Percentiles rank a stretch among this genome's conserved stretches.
These are phyloP conservation scores for Colletotrichum orchidophilum DNA, from an alignment of 2,329 filamentous ascomycete species.

Conservation along the genomic window DNA sequence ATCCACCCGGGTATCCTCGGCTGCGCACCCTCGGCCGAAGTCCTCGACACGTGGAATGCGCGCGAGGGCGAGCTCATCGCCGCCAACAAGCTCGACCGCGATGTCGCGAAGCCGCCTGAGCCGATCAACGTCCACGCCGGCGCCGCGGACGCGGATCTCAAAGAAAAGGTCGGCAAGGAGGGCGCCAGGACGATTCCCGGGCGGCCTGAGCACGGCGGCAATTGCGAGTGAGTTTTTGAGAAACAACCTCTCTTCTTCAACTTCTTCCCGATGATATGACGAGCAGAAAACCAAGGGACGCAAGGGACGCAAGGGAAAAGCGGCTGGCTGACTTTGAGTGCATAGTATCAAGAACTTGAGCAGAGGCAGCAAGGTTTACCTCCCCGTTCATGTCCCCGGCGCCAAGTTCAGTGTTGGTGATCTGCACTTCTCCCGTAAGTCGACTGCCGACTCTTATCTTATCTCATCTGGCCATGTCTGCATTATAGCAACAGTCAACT, in stretches of 20 bases:
- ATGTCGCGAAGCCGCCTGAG: conserved; percentile 82
- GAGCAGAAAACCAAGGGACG: too few relatives aligned
- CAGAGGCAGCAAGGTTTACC: conserved; percentile 82
- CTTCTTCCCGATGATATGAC: background rate
- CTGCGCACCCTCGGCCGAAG: conserved; percentile 81
- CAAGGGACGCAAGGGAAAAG: background rate
- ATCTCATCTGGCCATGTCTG: background rate
- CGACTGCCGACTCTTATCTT: background rate
- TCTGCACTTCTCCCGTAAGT: conserved; percentile 77
- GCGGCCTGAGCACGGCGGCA: conserved; percentile 86
- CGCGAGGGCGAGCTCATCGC: conserved; percentile 84
- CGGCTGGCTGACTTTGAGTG: conserved; percentile 20
- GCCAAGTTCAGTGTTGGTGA: conserved; percentile 94
- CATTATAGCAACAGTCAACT: background rate
- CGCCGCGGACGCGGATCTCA: conserved; percentile 64
- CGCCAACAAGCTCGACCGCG: conserved; percentile 70
- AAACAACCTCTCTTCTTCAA: background rate
- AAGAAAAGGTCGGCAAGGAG: conserved; percentile 75
- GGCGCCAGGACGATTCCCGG: conserved; percentile 88
- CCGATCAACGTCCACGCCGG: conserved; percentile 79
- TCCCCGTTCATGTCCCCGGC: conserved; percentile 86
- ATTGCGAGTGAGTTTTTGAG: conserved; percentile 70
- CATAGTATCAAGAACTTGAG: conserved; percentile 80
- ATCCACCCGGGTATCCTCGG: conserved; percentile 94
- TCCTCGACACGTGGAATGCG: conserved; percentile 84